Evolutionary conservation across 2,329 filamentous ascomycete species (phyloP), one percentile per base, ranked within the genome.

Genomic region (Akanthomyces lecanii): DNA sequence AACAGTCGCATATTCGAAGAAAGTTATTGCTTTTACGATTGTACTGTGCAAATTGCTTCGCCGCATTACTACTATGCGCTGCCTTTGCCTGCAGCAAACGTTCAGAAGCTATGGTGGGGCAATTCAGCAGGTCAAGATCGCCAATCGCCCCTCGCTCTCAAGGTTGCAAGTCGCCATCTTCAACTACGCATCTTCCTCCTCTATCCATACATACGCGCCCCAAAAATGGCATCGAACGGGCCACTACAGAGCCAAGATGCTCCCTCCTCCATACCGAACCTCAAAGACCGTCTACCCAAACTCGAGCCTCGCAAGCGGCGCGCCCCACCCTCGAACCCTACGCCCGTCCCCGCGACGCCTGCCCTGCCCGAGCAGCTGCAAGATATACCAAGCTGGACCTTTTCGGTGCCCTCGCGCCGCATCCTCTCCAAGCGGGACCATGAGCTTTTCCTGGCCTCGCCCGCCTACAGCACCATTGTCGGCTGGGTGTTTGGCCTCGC

Each of bases 401-500:
- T 91, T 78, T 78, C 80, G 63, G 79, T 78, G 6, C 95, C 95
- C 0, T 84, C 82, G 14, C 85, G 93, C 65, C 85, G 93, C 10
- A 98, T 99, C 59, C 79, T 99, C 14, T 94, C 92, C 3, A 81
- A 81, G 2, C 79, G 84, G 55, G 95, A 99, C 68, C 93, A 96
- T 72, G 82, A 90, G 21, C 77, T 92, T 4, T 99, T 98, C 70
- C 82, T 92, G 21, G 78, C 84, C 0, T 97, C 93, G 0, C 81
- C 88, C 0, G 89, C 93, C 7, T 89, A 91, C 74, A 81, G 81
- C 8, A 83, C 98, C 47, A 83, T 99, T 50, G 79, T 90, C 63
- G 86, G 90, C 23, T 99, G 97, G 77, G 82, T 97, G 65, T 97
- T 97, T 75, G 85, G 85, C 11, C 85, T 99, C 25, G 88, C 92